Conservation (phyloP, 805 yeast genomes). For the Kodamaea leandrae region DNA sequence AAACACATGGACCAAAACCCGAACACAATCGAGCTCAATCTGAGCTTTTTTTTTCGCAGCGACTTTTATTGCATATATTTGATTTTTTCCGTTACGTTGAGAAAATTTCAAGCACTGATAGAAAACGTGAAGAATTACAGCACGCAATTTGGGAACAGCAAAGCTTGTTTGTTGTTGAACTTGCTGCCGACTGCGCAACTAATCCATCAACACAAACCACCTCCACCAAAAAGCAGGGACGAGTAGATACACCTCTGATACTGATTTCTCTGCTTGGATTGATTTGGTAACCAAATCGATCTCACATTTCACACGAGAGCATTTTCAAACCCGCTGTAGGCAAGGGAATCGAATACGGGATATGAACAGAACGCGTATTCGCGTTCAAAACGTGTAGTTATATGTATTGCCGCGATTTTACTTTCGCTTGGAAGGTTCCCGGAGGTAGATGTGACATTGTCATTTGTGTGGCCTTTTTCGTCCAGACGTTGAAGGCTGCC, state of each 20-base stretch:
- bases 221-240: neutral
- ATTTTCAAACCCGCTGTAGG: too few species aligned
- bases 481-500: conserved; percentile 5
- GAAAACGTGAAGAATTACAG: neutral
- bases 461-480: conserved; percentile 5
- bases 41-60: neutral
- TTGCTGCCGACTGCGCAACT: neutral
- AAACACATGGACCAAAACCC: neutral
- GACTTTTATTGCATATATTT: too few species aligned
- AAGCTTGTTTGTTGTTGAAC: neutral
- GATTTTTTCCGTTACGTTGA: neutral
- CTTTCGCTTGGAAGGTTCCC: too few species aligned
- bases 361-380: too few species aligned
- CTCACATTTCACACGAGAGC: too few species aligned
- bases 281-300: conserved; percentile 1
- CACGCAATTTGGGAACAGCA: conserved; percentile 1
- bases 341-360: too few species aligned
- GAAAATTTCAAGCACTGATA: conserved; percentile 1
- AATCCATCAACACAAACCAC: neutral
- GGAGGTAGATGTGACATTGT: neutral
- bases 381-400: too few species aligned
- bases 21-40: neutral
- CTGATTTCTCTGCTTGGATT: too few species aligned
- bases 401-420: too few species aligned
- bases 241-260: neutral